Conservation (phyloP, 495 filamentous ascomycete genomes). For the Talaromyces ruber region DNA sequence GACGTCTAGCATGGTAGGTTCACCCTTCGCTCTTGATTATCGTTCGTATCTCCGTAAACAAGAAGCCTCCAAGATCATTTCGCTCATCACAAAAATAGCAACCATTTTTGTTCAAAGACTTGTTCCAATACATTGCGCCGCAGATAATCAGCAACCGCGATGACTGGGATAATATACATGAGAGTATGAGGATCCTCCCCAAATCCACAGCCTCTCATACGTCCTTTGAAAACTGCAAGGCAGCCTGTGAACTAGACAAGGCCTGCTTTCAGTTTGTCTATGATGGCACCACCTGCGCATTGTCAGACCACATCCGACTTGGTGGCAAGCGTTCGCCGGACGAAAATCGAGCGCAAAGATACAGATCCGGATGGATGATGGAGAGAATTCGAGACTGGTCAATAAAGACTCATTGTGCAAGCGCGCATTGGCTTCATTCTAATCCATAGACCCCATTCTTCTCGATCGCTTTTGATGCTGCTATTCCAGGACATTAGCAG, state of each 20-base stretch:
- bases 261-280: constrained; percentile 3
- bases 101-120: constrained; percentile 1
- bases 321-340: not conserved
- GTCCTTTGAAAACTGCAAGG: not conserved
- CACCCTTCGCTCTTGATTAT: not conserved
- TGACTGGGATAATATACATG: constrained; percentile 1
- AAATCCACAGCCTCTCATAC: not conserved
- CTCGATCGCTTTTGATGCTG: not conserved
- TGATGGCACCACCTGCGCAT: not conserved
- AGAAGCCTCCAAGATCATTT: not conserved
- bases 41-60: not conserved
- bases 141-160: not conserved
- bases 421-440: constrained; percentile 1
- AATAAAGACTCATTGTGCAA: not conserved
- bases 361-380: not conserved
- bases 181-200: not conserved
- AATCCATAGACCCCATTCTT: not conserved
- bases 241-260: not conserved
- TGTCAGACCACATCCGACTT: constrained; percentile 2
- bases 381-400: not conserved
- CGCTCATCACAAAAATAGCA: constrained; percentile 1
- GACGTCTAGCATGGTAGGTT: not conserved
- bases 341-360: not conserved
- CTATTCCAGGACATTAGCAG: not conserved
- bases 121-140: constrained; percentile 2